Conservation (phyloP, 306 rosid species). For the Mucuna pruriens region DNA sequence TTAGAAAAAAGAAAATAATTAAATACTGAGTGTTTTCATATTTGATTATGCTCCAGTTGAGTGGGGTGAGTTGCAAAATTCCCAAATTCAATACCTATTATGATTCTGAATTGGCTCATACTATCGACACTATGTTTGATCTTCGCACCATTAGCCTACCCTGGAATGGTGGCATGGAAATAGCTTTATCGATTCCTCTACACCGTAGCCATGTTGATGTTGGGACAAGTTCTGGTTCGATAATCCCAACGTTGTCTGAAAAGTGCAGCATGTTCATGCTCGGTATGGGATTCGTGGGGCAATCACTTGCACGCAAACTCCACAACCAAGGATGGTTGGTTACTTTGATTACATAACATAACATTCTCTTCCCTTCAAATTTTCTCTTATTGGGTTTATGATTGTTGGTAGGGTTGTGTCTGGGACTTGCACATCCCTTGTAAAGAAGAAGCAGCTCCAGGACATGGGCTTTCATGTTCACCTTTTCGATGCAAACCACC, state of each 20-base stretch:
- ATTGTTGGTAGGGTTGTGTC: slow-evolving; percentile 54
- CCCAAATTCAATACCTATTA: no score
- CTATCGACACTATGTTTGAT: no score
- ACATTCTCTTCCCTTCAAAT: not conserved
- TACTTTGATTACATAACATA: not conserved
- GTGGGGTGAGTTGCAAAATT: no score
- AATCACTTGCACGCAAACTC: slow-evolving; percentile 64
- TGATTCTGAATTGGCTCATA: no score
- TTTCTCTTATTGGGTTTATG: slow-evolving; percentile 1
- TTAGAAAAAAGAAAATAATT: no score
- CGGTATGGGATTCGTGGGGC: slow-evolving; percentile 82
- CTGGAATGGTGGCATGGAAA: slow-evolving; percentile 30
- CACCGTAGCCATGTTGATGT: slow-evolving; percentile 21
- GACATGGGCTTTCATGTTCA: slow-evolving; percentile 69
- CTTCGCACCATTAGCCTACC: no score
- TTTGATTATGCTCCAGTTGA: no score
- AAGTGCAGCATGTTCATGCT: slow-evolving; percentile 67
- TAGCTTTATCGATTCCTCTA: slow-evolving; percentile 26
- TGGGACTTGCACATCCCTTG: slow-evolving; percentile 70
- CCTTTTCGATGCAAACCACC: slow-evolving; percentile 72
- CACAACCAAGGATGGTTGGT: slow-evolving; percentile 75
- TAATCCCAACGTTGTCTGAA: slow-evolving; percentile 29
- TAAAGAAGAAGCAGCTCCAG: slow-evolving; percentile 72
- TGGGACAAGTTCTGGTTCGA: slow-evolving; percentile 21
- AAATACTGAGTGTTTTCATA: no score